Evolutionary conservation across 176 grass and related monocot species (phyloP).

Genomic region (Leersia perrieri): DNA sequence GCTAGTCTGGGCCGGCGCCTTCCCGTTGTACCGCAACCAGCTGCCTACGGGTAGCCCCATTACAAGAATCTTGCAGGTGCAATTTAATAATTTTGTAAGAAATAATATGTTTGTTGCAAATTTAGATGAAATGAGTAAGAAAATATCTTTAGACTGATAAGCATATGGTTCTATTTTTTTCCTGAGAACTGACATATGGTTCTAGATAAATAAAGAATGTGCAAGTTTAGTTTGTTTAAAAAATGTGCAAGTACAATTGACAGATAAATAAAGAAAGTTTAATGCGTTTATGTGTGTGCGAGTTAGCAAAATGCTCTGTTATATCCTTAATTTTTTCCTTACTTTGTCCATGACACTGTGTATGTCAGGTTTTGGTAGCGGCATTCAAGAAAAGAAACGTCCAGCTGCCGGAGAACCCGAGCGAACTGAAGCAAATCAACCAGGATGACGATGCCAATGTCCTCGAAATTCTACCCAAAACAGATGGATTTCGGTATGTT

Average conservation of each 20-base stretch:
- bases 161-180: no score
- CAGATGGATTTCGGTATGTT: not conserved
- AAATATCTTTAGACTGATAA: no score
- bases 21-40: conserved; percentile 68
- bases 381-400: conserved; percentile 59
- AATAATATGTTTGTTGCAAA: no score
- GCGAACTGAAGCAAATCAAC: conserved; percentile 26
- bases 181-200: no score
- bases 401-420: conserved; percentile 30
- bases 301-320: not conserved
- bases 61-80: conserved; percentile 69
- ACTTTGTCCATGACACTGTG: not conserved
- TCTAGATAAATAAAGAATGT: no score
- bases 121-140: no score
- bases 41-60: conserved; percentile 58
- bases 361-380: conserved; percentile 56
- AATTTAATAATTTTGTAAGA: no score
- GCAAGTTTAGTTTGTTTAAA: no score
- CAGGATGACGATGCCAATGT: conserved; percentile 6
- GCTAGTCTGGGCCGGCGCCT: conserved; percentile 37
- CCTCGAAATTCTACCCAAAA: not conserved
- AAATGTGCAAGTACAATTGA: no score
- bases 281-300: no score
- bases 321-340: not conserved
- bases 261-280: no score